Evolutionary conservation across 208 protist species (phyloP), one percentile per base, ranked within the genome.

Genomic region (Entamoeba dispar): DNA sequence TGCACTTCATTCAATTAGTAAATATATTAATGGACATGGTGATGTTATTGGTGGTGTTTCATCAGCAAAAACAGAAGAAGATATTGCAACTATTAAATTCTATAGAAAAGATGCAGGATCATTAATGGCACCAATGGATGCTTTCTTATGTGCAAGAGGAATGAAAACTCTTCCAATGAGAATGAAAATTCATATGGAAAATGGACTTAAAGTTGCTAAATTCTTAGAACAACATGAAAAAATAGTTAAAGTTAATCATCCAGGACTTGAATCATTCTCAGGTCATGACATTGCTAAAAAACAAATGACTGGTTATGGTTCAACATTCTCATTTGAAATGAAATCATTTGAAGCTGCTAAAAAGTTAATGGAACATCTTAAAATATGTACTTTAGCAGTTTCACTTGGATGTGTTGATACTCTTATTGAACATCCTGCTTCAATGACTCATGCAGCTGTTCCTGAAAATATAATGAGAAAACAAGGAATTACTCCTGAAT

Each of bases 21-120:
- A 98, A 96, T 98, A 97, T 92, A 96, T 98, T 34, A 98, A 97
- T 95, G 98, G 98, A 52, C 97, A 98, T 95, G 97, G 95, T 93
- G 97, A 98, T 95, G 96, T 96, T 19, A 97, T 98, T 95, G 96
- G 96, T 93, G 98, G 98, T 31, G 69, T 69, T 93, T 27, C 73
- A 6, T 8, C 6, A 38, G 8, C 22, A 6, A 94, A 94, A 6
- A 34, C 31, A 27, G 31, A 0, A 12, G 93, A 93, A 47, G 5
- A 51, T 6, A 47, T n/a, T n/a, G 22, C 4, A 49, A 7, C 47
- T 31, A n/a, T 93, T 5, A n/a, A 34, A 6, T 5, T 22, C 5
- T 93, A 38, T 22, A 31, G 93, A 38, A 69, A 34, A 7, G 27
- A 93, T 8, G 34, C 31, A 69, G 93, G 93, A 22, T 43, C 91